Evolutionary conservation across 257 asterid species (phyloP), one percentile per base, ranked within the genome.

Genomic region (Paulownia fortunei): DNA sequence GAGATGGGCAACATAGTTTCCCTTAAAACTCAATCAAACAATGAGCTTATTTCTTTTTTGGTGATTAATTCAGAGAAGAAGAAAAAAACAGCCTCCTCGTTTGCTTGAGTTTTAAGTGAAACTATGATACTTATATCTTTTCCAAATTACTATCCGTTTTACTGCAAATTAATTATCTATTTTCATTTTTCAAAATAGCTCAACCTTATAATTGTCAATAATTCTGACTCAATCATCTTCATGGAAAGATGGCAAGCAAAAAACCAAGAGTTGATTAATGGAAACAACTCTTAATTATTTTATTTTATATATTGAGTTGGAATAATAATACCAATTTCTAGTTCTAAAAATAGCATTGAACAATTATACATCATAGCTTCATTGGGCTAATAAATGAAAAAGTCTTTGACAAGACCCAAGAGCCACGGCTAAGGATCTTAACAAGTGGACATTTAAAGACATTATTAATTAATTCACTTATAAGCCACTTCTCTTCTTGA

Each of bases 331-430:
- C 64, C 34, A 23, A 21, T 8, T 56, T 21, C 64, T 8, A 23
- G 36, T 21, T 55, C 62, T 23, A 27, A 10, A 74, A 44, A 68
- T 59, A 60, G 47, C 56, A 6, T 27, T 42, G 19, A 74, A 42
- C 71, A 30, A 47, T 46, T 41, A 18, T 36, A 24, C 5, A 21
- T 10, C 64, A 9, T 24, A n/a, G 36, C 36, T 41, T 73, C 46
- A 58, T 58, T 15, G 59, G 67, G 24, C 46, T 34, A 68, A 69
- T 42, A 19, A 32, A 55, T 4, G 8, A 56, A 26, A 34, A 16
- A 36, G 76, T 44, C 42, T 72, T 65, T 42, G 59, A 72, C 65
- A 69, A 76, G 78, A 81, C 78, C 84, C 81, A 69, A 63, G 37
- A 44, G 26, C 56, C 58, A 63, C 74, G 78, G 81, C 24, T 34